phyloP scores from a whole-genome alignment of 495 filamentous ascomycete genomes.

The Eremomyces bilateralis region DNA sequence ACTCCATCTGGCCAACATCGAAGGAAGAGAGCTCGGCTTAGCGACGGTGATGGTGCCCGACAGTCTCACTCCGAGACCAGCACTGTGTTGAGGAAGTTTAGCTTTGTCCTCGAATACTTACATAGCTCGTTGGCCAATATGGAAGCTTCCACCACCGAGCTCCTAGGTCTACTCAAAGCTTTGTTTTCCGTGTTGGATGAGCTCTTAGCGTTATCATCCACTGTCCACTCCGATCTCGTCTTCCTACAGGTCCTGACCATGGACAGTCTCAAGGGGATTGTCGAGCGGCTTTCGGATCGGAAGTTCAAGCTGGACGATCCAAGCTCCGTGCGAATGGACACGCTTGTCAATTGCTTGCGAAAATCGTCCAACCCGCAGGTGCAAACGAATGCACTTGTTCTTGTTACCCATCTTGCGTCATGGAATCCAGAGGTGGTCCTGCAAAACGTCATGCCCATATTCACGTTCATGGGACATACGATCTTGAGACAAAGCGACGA shows the following conservation, averaged over 20 bases:
- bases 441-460: conserved; percentile 96
- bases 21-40: too few relatives aligned
- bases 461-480: conserved; percentile 87
- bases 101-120: too few relatives aligned
- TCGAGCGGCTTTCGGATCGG: conserved; percentile 41
- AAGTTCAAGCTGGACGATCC: conserved; percentile 29
- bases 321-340: conserved; percentile 49
- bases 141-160: conserved; percentile 36
- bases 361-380: conserved; percentile 73
- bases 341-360: conserved; percentile 79
- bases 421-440: conserved; percentile 73
- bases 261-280: conserved; percentile 52
- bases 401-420: conserved; percentile 62
- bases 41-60: too few relatives aligned
- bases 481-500: conserved; percentile 80
- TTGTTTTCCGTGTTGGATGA: conserved; percentile 70
- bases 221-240: conserved; percentile 52
- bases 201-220: conserved; percentile 53
- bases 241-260: conserved; percentile 70
- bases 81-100: too few relatives aligned
- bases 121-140: too few relatives aligned
- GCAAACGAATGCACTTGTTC: conserved; percentile 74
- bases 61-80: too few relatives aligned
- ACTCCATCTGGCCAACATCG: too few relatives aligned
- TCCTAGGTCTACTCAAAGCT: conserved; percentile 48